These are phyloP conservation scores for Aotearoamyces nothofagi DNA, from an alignment of 2,329 filamentous ascomycete species.

Conservation along the genomic window DNA sequence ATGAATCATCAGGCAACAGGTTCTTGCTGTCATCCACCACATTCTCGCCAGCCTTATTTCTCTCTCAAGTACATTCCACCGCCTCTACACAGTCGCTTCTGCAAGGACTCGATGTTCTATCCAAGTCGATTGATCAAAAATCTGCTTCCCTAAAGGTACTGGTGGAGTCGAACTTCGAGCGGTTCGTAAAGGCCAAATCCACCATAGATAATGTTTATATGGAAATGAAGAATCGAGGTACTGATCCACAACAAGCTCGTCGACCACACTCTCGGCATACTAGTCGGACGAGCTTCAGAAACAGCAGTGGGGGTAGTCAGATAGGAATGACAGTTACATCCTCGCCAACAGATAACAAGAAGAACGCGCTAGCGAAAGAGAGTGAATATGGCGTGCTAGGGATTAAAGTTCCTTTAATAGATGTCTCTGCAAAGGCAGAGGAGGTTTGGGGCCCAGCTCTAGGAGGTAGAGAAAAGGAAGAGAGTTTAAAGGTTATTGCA, in stretches of 20 bases:
- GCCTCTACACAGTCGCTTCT: slow-evolving; percentile 73
- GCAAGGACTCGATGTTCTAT: slow-evolving; percentile 70
- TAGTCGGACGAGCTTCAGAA: slow-evolving; percentile 22
- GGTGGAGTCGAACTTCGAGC: slow-evolving; percentile 95
- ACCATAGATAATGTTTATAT: slow-evolving; percentile 98
- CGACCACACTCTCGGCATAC: slow-evolving; percentile 20
- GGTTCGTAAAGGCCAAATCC: slow-evolving; percentile 92
- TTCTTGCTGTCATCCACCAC: slow-evolving; percentile 92
- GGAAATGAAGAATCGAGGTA: slow-evolving; percentile 74
- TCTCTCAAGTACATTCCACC: slow-evolving; percentile 79
- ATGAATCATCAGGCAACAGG: slow-evolving; percentile 50
- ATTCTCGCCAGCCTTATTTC: slow-evolving; percentile 82
- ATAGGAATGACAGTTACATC: slow-evolving; percentile 19
- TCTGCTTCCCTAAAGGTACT: slow-evolving; percentile 91
- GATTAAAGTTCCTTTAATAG: slow-evolving; percentile 76
- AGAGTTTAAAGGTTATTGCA: slow-evolving; percentile 66
- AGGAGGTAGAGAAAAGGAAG: slow-evolving; percentile 81
- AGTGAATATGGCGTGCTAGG: slow-evolving; percentile 80
- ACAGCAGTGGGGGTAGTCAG: slow-evolving; percentile 22
- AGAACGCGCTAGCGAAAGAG: slow-evolving; percentile 85
- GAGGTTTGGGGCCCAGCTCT: slow-evolving; percentile 95
- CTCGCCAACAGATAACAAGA: slow-evolving; percentile 38
- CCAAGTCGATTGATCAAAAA: slow-evolving; percentile 90
- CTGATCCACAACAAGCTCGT: slow-evolving; percentile 30
- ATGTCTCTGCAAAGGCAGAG: slow-evolving; percentile 86